Evolutionary conservation across 1,284 basidiomycete species (phyloP), one percentile per base, ranked within the genome.

Genomic region (Pseudozyma thailandica): DNA sequence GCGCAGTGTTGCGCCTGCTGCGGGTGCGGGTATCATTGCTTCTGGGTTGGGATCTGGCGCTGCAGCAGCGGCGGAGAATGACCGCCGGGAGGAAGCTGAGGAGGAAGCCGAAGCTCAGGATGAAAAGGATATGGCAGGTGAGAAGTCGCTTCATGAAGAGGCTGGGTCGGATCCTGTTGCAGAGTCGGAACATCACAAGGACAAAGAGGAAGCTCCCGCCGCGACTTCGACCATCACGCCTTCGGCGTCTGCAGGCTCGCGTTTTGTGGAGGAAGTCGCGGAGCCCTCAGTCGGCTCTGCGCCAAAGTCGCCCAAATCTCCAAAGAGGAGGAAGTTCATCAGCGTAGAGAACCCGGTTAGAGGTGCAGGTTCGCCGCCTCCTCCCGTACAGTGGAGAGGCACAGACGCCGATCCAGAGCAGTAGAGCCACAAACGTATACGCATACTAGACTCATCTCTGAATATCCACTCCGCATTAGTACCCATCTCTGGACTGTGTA

Each of bases 331-430:
- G 4, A 56, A 60, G 41, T 71, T 49, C 31, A 51, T 71, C 5
- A 43, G 49, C 20, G 54, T 74, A 6, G 69, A 74, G 38, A 71
- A 74, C 31, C 69, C 72, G 4, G n/a, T 46, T 7, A 31, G 69
- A 33, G 68, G 62, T 23, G 51, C 72, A 0, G 63, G 69, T 13
- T 48, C 52, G 18, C 48, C 69, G 15, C 62, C 62, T 0, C 53
- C 62, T 6, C 63, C 72, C 13, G 60, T 70, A 5, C 71, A 73
- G 52, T 73, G 71, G 71, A 42, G 69, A 20, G 42, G 62, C 9
- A 30, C 15, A 6, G 30, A 42, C 3, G 4, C 20, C 16, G 35
- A 28, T 27, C 3, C 35, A n/a, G 31, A 48, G 9, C 16, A 41
- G 20, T 41, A 41, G 46, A 18, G 4, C 1, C 28, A 9, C 23